Evolutionary conservation across 2,329 filamentous ascomycete genomes (phyloP), one percentile per base, ranked within the genome.

Genomic region (Apiospora saccharicola): DNA sequence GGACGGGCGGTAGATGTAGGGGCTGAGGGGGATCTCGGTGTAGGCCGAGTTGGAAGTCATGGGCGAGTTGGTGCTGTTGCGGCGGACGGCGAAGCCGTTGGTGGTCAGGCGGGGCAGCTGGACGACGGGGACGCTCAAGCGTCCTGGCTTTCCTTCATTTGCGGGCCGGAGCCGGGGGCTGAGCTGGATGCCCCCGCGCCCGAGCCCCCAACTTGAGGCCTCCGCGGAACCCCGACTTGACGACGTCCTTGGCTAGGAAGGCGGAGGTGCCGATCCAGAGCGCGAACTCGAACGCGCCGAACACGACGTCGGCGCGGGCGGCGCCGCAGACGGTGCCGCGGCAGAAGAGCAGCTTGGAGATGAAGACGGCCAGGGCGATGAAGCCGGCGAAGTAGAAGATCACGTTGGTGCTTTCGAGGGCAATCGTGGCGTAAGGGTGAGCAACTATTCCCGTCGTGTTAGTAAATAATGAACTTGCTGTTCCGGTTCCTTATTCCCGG

Each of bases 361-460:
- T 85, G 81, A 90, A 91, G 74, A 88, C 85, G 61, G 87, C 83
- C 26, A 91, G 84, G 13, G 88, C 88, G 76, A 90, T 84, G 81
- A 91, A 91, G 71, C 89, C 89, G 26, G 85, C 83, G 79, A 91
- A 88, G 82, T 89, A 90, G 78, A 91, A 87, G 71, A 90, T 74
- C 5, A 85, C 82, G 78, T 90, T 91, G 76, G 84, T 71, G 46
- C 82, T 77, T 75, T 91, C 89, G 73, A 90, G 74, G 37, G 80
- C 83, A 46, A 91, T 78, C 57, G 85, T 82, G 14, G 81, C 83
- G 74, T 85, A 86, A 43, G 87, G 85, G 78, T 89, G 85, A 46
- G 85, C 85, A 51, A 82, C 83, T 86, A 70, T 22, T 22, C 16
- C 16, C 16, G 43, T 24, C 22, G 1, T 14, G 46, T 67, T 44